Evolutionary conservation across 164 flowering plant genomes (phyloP).

Genomic region (Chimonanthus praecox): DNA sequence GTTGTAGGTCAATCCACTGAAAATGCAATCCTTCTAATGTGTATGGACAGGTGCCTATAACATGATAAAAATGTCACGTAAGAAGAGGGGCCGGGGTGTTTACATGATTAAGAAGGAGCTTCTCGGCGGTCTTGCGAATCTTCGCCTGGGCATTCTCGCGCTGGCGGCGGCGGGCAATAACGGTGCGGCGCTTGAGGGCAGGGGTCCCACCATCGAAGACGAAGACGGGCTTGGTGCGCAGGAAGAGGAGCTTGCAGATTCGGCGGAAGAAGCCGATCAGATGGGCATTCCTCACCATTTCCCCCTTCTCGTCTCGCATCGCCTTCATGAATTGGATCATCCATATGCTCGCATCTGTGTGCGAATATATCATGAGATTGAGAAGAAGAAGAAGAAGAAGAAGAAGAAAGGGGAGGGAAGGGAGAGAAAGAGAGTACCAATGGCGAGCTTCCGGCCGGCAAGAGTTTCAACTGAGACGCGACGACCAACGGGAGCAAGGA

Average conservation of each 20-base stretch:
- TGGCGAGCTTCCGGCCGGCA: slow-evolving; percentile 82
- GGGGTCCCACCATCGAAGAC: slow-evolving; percentile 97
- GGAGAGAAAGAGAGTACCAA: slow-evolving; percentile 38
- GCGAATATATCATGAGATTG: not conserved
- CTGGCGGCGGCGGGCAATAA: slow-evolving; percentile 81
- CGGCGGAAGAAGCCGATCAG: slow-evolving; percentile 85
- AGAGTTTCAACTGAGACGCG: slow-evolving; percentile 97
- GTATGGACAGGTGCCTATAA: no score
- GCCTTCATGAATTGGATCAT: slow-evolving; percentile 97
- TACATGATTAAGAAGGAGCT: slow-evolving; percentile 86
- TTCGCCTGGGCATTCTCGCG: slow-evolving; percentile 92
- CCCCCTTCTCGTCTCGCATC: slow-evolving; percentile 95
- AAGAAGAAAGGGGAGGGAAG: slow-evolving; percentile 3
- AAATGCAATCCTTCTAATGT: no score
- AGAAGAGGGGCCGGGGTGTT: not conserved
- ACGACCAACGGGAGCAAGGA: slow-evolving; percentile 93
- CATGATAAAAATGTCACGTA: not conserved
- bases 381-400: not conserved
- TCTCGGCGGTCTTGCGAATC: slow-evolving; percentile 92
- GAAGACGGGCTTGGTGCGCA: slow-evolving; percentile 85
- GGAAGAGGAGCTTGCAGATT: slow-evolving; percentile 85
- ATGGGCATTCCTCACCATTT: slow-evolving; percentile 91
- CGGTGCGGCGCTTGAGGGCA: slow-evolving; percentile 87
- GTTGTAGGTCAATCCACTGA: no score
- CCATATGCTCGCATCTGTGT: slow-evolving; percentile 94